phyloP scores from a whole-genome alignment of 139 green algal species.

The Pycnococcus provasolii region DNA sequence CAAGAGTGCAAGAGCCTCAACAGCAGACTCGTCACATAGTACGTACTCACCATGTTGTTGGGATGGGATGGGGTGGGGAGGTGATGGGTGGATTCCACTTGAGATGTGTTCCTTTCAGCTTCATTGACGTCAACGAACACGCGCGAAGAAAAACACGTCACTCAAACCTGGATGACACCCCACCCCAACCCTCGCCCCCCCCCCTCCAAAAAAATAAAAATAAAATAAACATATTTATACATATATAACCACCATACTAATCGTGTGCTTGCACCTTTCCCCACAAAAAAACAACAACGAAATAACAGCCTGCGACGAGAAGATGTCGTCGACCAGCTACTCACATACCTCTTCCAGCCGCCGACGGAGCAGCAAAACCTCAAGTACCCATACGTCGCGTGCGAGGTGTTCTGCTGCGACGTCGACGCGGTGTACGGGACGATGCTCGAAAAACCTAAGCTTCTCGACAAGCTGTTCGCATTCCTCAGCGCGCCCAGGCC shows the following conservation, averaged over 20 bases:
- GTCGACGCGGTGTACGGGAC: conserved; percentile 86
- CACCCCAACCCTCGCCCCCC: not conserved
- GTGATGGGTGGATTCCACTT: not conserved
- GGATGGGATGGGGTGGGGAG: too few species aligned
- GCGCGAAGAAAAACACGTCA: not conserved
- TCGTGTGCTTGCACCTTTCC: not conserved
- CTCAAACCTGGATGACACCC: not conserved
- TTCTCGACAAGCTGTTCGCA: conserved; percentile 71
- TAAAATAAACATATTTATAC: too few species aligned
- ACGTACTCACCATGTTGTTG: conserved; percentile 16
- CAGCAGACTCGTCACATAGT: conserved; percentile 67
- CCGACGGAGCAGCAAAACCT: conserved; percentile 43
- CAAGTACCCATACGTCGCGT: conserved; percentile 92
- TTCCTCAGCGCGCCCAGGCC: conserved; percentile 51
- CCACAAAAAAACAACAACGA: not conserved
- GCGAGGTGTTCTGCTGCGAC: conserved; percentile 94
- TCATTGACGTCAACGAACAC: not conserved
- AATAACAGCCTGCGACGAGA: conserved; percentile 49
- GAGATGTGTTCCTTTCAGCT: not conserved
- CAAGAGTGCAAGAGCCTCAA: conserved; percentile 87
- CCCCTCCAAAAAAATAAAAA: not conserved
- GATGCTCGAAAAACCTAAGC: conserved; percentile 58
- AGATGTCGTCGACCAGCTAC: conserved; percentile 57
- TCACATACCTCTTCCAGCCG: conserved; percentile 57
- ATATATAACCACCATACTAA: not conserved